Percentiles rank a stretch among this genome's conserved stretches.
These are phyloP conservation scores for Candida ulmi DNA, from an alignment of 805 yeast genomes.

Conservation along the genomic window DNA sequence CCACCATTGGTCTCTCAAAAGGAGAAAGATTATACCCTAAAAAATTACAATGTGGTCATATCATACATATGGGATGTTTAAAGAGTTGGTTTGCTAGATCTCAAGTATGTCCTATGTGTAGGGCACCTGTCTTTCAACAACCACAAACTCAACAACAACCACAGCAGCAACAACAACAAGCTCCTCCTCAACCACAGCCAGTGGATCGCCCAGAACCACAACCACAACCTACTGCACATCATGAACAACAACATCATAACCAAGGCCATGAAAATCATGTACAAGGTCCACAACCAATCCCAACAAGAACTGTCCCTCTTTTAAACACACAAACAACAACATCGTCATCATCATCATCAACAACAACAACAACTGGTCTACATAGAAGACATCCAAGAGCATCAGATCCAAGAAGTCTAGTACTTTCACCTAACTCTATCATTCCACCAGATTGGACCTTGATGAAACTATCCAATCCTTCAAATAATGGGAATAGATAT, in stretches of 20 bases:
- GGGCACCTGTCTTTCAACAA: constrained; percentile 54
- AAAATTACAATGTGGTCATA: constrained; percentile 78
- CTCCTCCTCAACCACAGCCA: constrained; percentile 3
- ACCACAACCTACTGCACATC: neutral
- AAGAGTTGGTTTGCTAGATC: constrained; percentile 92
- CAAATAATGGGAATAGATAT: constrained; percentile 5
- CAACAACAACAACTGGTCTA: neutral
- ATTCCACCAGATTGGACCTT: constrained; percentile 24
- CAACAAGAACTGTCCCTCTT: neutral
- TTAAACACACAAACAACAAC: neutral
- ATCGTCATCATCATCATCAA: neutral
- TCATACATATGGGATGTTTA: constrained; percentile 83
- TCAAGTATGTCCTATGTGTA: constrained; percentile 89
- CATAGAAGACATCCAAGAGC: neutral
- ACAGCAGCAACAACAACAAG: neutral
- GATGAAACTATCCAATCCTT: constrained; percentile 14
- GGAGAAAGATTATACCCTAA: constrained; percentile 57
- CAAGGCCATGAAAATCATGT: no score
- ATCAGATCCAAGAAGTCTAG: neutral
- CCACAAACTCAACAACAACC: neutral
- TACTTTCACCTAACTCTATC: constrained; percentile 9
- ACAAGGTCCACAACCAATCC: neutral
- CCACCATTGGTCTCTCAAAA: constrained; percentile 29
- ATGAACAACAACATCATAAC: no score
- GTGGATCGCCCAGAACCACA: neutral